Evolutionary conservation across 2,329 filamentous ascomycete genomes (phyloP).

Genomic region (Monosporascus sp.): DNA sequence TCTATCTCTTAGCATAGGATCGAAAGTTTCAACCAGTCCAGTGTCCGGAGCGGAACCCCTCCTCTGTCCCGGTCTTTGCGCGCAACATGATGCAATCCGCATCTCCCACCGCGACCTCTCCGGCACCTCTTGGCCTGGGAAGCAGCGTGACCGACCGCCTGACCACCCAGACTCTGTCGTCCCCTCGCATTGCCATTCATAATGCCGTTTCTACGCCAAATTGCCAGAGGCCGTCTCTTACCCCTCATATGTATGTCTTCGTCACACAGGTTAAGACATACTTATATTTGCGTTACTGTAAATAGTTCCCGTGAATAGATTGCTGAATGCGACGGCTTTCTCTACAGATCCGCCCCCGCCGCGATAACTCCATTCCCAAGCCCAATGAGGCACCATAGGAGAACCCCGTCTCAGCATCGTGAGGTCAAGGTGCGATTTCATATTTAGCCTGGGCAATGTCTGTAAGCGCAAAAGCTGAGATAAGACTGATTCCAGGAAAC

Average conservation of each 20-base stretch:
- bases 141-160: conserved; percentile 2
- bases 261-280: conserved; percentile 2
- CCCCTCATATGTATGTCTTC: conserved; percentile 37
- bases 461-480: conserved; percentile 4
- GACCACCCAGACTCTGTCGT: conserved; percentile 21
- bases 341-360: conserved; percentile 38
- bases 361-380: conserved; percentile 40
- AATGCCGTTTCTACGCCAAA: conserved; percentile 26
- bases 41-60: background rate
- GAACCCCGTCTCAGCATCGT: conserved; percentile 52
- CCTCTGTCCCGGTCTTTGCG: background rate
- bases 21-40: background rate
- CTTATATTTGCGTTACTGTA: background rate
- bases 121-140: conserved; percentile 6
- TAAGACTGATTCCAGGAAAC: conserved; percentile 61
- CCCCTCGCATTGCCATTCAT: conserved; percentile 33
- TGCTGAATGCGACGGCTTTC: conserved; percentile 11
- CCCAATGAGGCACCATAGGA: conserved; percentile 52
- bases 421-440: conserved; percentile 46
- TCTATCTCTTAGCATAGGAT: background rate
- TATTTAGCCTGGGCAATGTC: background rate
- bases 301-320: background rate
- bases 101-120: conserved; percentile 8
- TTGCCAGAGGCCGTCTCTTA: conserved; percentile 26
- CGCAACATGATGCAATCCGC: conserved; percentile 17